phyloP scores from a whole-genome alignment of 78 protist genomes.

The Anaeramoeba flamelloides region DNA sequence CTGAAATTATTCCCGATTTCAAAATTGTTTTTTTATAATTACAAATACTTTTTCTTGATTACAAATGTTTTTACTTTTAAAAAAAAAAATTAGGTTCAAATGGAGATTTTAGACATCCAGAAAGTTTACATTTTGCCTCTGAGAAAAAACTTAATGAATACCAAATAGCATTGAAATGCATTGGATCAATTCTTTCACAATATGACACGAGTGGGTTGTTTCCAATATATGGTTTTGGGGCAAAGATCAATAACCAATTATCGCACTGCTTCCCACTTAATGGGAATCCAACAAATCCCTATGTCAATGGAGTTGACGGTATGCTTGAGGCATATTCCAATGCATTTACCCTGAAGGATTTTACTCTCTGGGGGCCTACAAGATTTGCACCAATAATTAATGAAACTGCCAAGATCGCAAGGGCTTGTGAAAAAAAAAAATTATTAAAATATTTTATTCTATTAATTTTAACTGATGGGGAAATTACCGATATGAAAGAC shows the following conservation, averaged over 20 bases:
- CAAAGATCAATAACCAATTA: neutral
- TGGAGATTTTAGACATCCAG: too few species aligned
- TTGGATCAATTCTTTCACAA: neutral
- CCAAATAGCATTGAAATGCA: neutral
- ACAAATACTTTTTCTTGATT: too few species aligned
- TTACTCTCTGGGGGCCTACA: neutral
- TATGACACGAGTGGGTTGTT: neutral
- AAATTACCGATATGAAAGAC: constrained; percentile 19
- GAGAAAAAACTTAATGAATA: too few species aligned
- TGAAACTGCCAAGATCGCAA: neutral
- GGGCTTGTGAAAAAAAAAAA: neutral
- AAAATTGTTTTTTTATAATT: too few species aligned
- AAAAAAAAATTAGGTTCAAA: too few species aligned
- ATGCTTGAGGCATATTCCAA: neutral
- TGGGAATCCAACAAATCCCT: neutral
- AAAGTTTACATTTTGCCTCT: too few species aligned
- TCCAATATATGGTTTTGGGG: neutral
- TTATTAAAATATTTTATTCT: constrained; percentile 19
- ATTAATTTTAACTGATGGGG: constrained; percentile 44
- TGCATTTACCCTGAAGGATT: neutral
- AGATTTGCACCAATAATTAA: neutral
- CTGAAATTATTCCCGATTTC: too few species aligned
- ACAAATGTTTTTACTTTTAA: too few species aligned
- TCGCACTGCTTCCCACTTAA: neutral
- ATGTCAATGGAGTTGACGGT: neutral